Evolutionary conservation across 2,329 filamentous ascomycete genomes (phyloP).

Genomic region (Sporothrix euskadiensis): DNA sequence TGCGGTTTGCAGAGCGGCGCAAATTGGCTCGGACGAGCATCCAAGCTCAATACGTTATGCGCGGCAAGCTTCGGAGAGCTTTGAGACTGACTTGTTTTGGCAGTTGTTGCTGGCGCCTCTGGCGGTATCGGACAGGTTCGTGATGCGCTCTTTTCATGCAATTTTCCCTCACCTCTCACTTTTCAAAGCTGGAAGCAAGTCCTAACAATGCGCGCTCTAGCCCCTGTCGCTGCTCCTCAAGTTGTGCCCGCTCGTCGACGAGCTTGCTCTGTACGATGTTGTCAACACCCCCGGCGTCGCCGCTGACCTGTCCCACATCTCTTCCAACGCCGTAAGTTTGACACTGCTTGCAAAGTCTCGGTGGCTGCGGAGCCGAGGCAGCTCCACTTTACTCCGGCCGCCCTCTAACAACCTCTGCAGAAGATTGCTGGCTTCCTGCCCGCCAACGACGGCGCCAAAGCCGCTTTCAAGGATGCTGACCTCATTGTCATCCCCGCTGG

Average conservation of each 20-base stretch:
- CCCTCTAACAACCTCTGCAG: slow-evolving; percentile 45
- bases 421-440: slow-evolving; percentile 88
- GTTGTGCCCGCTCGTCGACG: slow-evolving; percentile 80
- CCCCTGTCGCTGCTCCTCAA: slow-evolving; percentile 96
- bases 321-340: slow-evolving; percentile 70
- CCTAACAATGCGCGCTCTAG: slow-evolving; percentile 50
- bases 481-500: slow-evolving; percentile 97
- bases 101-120: slow-evolving; percentile 88
- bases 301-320: slow-evolving; percentile 96
- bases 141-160: slow-evolving; percentile 26
- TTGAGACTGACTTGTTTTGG: slow-evolving; percentile 13
- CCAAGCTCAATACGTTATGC: background rate
- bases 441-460: slow-evolving; percentile 78
- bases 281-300: slow-evolving; percentile 97
- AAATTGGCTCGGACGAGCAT: background rate
- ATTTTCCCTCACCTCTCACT: background rate
- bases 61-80: background rate
- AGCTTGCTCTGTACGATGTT: slow-evolving; percentile 98
- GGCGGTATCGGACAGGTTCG: slow-evolving; percentile 97
- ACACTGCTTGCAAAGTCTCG: background rate
- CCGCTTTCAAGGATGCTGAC: slow-evolving; percentile 88
- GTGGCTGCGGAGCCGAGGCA: slow-evolving; percentile 1
- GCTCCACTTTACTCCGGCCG: background rate
- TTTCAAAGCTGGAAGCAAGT: background rate
- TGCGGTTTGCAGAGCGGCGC: background rate